phyloP scores from a whole-genome alignment of 176 grass and related monocot species.

The Lolium multiflorum region DNA sequence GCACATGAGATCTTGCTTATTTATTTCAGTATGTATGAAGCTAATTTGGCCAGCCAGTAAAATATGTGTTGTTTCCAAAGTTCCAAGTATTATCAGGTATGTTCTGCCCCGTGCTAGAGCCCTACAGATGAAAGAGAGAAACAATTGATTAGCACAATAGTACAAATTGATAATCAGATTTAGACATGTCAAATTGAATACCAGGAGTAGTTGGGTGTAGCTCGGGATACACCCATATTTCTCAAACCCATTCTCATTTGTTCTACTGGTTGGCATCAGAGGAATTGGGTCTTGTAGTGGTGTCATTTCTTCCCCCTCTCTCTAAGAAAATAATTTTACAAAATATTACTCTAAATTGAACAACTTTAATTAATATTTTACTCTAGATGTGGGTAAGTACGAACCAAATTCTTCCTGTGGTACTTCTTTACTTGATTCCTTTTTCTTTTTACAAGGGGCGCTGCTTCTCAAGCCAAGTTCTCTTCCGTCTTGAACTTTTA shows the following conservation, averaged over 20 bases:
- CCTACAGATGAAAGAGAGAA: neutral
- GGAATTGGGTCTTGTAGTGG: neutral
- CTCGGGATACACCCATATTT: neutral
- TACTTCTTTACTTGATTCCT: neutral
- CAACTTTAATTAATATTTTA: neutral
- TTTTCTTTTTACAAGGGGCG: neutral
- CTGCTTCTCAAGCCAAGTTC: neutral
- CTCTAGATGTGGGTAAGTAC: too few species aligned
- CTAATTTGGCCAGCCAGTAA: neutral
- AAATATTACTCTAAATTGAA: neutral
- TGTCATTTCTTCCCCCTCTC: neutral
- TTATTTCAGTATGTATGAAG: neutral
- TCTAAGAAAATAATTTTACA: neutral
- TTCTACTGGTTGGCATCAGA: neutral
- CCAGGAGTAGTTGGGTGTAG: neutral
- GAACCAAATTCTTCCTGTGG: too few species aligned
- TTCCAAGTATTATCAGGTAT: neutral
- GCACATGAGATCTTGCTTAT: too few species aligned
- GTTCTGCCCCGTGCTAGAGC: neutral
- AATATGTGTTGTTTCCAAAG: neutral
- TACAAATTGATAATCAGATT: neutral
- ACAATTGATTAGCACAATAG: neutral
- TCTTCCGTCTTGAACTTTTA: neutral
- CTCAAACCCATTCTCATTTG: neutral
- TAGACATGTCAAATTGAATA: neutral